Base-by-base conservation (phyloP, 108 stramenopile species). In the Discostella pseudostelligera region DNA sequence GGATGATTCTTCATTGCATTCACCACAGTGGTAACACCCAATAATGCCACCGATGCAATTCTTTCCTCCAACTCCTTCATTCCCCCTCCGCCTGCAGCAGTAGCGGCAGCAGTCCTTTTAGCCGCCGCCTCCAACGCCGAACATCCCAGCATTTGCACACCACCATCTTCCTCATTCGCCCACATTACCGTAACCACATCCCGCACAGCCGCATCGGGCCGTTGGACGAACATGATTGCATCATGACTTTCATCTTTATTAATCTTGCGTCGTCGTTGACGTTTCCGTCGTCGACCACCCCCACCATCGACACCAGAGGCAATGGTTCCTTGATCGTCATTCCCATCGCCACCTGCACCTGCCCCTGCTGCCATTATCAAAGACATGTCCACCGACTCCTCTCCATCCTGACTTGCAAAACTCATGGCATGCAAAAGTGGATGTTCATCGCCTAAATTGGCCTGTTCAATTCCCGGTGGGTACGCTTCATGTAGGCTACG, bases 1-100 rank as follows among this genome's bases (percentile, higher is more conserved):
- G 88, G 87, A 62, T 93, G 92, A 39, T 87, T 87, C 69, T 90
- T 90, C 92, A 93, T 93, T 0, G 88, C 88, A 71, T 90, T 90
- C 4, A 93, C 88, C 13, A 88, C 87, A 9, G 80, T 73, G 8
- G 88, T 86, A 0, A 87, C 83, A n/a, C 85, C 84, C 32, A 81
- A 69, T 19, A 90, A 47, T 14, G 87, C 84, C 59, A 87, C 88
- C 50, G 83, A 73, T 9, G 82, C 51, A 21, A 83, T 65, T 8
- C 17, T 51, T 10, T 72, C 42, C 50, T 43, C n/a, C n/a, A n/a
- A n/a, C n/a, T n/a, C 40, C 3, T 20, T 24, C 5, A 53, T 50
- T 28, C 54, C 63, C 8, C 64, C 64, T 10, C 46, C 53, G n/a
- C n/a, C n/a, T n/a, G n/a, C n/a, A n/a, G n/a, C n/a, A n/a, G n/a